Percentiles rank a stretch among this genome's conserved stretches.
phyloP scores from a whole-genome alignment of 1,284 basidiomycete genomes.

The Mycosarcoma mackinlayi region DNA sequence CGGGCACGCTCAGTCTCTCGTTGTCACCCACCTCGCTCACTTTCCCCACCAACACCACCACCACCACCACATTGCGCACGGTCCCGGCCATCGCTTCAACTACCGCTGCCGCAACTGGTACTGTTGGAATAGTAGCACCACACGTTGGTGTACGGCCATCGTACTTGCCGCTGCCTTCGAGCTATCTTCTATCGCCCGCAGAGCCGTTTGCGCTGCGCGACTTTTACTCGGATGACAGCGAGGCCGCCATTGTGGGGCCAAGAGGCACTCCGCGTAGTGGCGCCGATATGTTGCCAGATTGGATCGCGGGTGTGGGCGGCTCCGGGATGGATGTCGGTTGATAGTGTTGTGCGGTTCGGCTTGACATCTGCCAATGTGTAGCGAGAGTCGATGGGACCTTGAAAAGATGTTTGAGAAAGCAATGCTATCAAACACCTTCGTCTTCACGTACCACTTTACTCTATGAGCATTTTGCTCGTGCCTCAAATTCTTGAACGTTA shows the following conservation, averaged over 20 bases:
- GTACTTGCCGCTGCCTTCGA: not conserved
- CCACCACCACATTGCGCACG: not conserved
- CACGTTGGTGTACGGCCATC: conserved; percentile 23
- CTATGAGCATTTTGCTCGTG: too few species aligned
- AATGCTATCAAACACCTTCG: too few species aligned
- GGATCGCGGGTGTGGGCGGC: conserved; percentile 28
- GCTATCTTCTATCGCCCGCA: conserved; percentile 14
- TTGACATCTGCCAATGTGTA: not conserved
- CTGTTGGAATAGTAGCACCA: conserved; percentile 13
- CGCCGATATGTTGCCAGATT: conserved; percentile 18
- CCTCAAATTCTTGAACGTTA: too few species aligned
- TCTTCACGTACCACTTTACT: too few species aligned
- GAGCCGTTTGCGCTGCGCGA: conserved; percentile 34
- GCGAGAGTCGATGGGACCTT: too few species aligned
- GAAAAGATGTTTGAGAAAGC: too few species aligned
- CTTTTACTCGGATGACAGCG: conserved; percentile 27
- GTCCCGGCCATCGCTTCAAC: too few species aligned
- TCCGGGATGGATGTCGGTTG: conserved; percentile 29
- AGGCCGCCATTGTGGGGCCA: conserved; percentile 8
- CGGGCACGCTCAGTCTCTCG: not conserved
- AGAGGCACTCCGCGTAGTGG: not conserved
- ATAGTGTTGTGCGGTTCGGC: too few species aligned
- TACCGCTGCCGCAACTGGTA: not conserved
- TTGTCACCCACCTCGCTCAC: not conserved
- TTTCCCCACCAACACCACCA: not conserved